Evolutionary conservation across 2,329 filamentous ascomycete species (phyloP), one percentile per base, ranked within the genome.

Genomic region (Tolypocladium guangdongense): DNA sequence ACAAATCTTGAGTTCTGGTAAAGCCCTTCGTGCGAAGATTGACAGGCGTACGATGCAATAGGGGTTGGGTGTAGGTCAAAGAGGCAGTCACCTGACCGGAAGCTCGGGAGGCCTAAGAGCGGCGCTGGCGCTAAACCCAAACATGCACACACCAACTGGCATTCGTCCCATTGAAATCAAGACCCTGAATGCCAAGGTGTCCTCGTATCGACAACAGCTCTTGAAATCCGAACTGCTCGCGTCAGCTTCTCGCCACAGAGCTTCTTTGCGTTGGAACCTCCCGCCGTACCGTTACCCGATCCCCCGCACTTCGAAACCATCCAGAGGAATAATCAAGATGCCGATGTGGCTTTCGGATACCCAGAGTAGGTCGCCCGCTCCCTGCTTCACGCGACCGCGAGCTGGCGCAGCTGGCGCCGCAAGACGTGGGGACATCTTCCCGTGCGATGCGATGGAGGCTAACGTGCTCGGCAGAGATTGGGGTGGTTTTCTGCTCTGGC

Each of bases 291-390:
- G 11, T 20, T 14, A 12, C 16, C 7, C 43, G 24, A 46, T n/a
- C 8, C 16, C n/a, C 16, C 7, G 27, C 43, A 33, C 4, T 10
- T 14, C 27, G 27, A 47, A 46, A 3, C 3, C 8, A 0, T 7
- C 8, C 27, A 14, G 12, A 11, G 5, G 10, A n/a, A 14, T n/a
- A 47, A 10, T 11, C 27, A 33, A 59, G 49, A 69, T 87, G 66
- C 87, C 89, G 56, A 95, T 96, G 88, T 97, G 92, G 92, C 80
- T 97, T 66, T 88, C 91, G 64, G 92, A 97, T 74, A 83, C 87
- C 68, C 92, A 97, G 73, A 97, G 92, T 96, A 80, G 66, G 87
- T 77, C 49, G 39, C 43, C 18, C 14, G 11, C 12, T 48, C 50
- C n/a, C 52, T 27, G 45, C 20, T 20, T 30, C 33, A 11, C 7